These are phyloP conservation scores for Trichothecium roseum DNA, from an alignment of 2,329 filamentous ascomycete genomes.

Conservation along the genomic window DNA sequence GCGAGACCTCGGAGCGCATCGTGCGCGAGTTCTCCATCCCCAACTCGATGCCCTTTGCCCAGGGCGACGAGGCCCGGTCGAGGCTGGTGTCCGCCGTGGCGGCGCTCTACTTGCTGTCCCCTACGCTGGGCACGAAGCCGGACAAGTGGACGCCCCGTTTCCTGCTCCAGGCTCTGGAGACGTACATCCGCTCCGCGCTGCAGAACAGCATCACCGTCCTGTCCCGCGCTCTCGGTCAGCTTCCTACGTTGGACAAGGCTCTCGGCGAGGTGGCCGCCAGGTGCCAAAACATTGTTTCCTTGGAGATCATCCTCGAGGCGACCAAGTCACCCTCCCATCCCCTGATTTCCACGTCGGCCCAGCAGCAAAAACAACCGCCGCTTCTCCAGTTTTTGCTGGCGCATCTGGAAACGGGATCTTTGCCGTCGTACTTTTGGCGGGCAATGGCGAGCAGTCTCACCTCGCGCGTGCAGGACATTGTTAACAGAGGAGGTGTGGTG, in stretches of 20 bases:
- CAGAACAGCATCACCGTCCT: conserved; percentile 70
- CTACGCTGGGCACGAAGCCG: conserved; percentile 40
- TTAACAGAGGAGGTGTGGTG: conserved; percentile 72
- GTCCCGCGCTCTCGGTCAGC: conserved; percentile 63
- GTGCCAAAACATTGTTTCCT: conserved; percentile 84
- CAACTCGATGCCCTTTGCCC: conserved; percentile 44
- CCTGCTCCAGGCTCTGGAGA: conserved; percentile 66
- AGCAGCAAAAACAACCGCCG: conserved; percentile 26
- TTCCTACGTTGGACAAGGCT: conserved; percentile 74
- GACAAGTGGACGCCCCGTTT: conserved; percentile 56
- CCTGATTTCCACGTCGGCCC: conserved; percentile 31
- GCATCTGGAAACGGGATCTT: conserved; percentile 75
- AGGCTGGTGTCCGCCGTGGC: conserved; percentile 64
- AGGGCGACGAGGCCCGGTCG: conserved; percentile 64
- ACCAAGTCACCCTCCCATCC: conserved; percentile 62
- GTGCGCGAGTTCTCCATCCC: conserved; percentile 73
- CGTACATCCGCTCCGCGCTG: conserved; percentile 71
- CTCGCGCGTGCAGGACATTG: conserved; percentile 71
- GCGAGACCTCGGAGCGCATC: conserved; percentile 64
- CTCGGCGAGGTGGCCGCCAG: conserved; percentile 71
- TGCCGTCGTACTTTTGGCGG: conserved; percentile 90
- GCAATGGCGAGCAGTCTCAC: conserved; percentile 71
- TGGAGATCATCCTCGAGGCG: conserved; percentile 66
- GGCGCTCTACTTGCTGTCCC: conserved; percentile 74
- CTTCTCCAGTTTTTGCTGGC: conserved; percentile 65